phyloP scores from a whole-genome alignment of 805 yeast species.

The Lipomyces sp. region DNA sequence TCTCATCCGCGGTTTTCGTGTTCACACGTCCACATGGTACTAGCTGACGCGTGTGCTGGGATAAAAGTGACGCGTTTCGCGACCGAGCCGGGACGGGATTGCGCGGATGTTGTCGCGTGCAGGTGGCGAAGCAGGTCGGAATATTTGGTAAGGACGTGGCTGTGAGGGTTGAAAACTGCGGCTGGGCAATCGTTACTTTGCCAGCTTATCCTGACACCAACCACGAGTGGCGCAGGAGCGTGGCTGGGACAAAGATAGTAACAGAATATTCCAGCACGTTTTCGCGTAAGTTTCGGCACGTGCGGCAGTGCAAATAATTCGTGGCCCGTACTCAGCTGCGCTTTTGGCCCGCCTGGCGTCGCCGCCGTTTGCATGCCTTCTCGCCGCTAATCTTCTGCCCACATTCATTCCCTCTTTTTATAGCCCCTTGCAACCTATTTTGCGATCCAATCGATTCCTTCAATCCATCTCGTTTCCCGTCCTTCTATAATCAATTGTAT shows the following conservation, averaged over 20 bases:
- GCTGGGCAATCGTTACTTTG: neutral
- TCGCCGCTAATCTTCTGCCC: slow-evolving; percentile 11
- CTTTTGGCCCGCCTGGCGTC: neutral
- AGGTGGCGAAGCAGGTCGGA: neutral
- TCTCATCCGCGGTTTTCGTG: too few relatives aligned
- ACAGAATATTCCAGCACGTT: neutral
- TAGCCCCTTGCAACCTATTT: slow-evolving; percentile 10
- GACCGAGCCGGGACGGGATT: neutral
- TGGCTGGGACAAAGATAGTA: neutral
- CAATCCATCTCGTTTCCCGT: neutral
- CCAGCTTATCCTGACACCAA: neutral
- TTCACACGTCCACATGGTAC: too few relatives aligned
- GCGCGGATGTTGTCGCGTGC: neutral
- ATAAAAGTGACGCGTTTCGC: neutral
- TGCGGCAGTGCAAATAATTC: slow-evolving; percentile 10
- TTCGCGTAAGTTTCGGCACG: slow-evolving; percentile 19
- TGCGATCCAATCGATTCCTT: slow-evolving; percentile 5
- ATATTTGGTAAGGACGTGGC: neutral
- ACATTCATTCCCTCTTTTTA: slow-evolving; percentile 19
- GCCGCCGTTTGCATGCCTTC: slow-evolving; percentile 1
- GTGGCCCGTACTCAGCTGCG: neutral
- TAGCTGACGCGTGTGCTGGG: neutral
- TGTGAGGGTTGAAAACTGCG: neutral
- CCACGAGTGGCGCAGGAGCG: neutral
- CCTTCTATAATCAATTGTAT: neutral